Conservation (phyloP, 257 asterid species). For the Scutellaria baicalensis region DNA sequence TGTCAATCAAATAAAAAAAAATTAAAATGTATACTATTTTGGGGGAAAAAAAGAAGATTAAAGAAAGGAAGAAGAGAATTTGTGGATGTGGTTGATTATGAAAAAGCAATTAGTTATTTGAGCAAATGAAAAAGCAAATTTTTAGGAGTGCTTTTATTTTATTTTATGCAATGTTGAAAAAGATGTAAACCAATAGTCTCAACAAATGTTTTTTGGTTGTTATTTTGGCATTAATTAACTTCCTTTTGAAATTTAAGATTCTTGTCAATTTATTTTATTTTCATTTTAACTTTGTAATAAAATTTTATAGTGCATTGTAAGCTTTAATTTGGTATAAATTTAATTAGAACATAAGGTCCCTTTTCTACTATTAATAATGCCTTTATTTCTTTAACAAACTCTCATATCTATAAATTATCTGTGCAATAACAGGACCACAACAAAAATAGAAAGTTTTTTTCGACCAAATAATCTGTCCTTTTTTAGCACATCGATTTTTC, state of each 20-base stretch:
- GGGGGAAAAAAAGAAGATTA: neutral
- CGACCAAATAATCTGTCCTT: too few species aligned
- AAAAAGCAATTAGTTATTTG: neutral
- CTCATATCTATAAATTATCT: too few species aligned
- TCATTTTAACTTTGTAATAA: neutral
- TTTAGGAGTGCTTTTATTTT: slow-evolving; percentile 1
- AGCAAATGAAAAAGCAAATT: neutral
- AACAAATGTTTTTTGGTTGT: neutral
- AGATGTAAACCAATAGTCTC: neutral
- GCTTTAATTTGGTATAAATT: too few species aligned
- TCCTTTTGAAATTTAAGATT: neutral
- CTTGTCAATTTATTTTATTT: neutral
- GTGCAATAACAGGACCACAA: too few species aligned
- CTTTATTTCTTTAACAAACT: too few species aligned
- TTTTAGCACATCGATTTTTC: too few species aligned
- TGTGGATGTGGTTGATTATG: slow-evolving; percentile 2
- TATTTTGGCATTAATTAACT: neutral
- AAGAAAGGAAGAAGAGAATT: neutral
- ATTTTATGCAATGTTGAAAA: neutral
- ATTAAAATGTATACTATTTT: neutral
- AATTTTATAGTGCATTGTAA: too few species aligned
- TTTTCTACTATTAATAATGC: too few species aligned
- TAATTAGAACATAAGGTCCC: too few species aligned
- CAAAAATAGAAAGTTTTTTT: too few species aligned
- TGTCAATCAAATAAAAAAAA: too few species aligned